These are phyloP conservation scores for Pseudocercospora pini-densiflorae DNA, from an alignment of 2,329 filamentous ascomycete species.

Conservation along the genomic window DNA sequence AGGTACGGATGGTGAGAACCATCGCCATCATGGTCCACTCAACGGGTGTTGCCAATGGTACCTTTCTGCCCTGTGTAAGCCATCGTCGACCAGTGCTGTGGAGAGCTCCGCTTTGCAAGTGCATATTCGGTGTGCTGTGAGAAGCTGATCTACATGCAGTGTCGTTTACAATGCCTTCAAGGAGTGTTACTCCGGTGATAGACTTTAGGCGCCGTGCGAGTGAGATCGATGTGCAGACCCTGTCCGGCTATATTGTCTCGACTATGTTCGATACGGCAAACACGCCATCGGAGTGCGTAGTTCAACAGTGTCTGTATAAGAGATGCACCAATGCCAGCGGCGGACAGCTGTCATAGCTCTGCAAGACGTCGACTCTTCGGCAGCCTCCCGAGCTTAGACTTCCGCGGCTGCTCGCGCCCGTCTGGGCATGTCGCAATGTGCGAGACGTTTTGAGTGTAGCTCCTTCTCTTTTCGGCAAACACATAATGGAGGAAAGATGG, in stretches of 20 bases:
- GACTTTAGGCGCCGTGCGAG: not conserved
- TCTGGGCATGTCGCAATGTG: not conserved
- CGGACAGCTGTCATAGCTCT: not conserved
- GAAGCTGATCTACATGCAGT: constrained; percentile 1
- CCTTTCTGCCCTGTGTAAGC: not conserved
- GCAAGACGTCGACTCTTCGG: not conserved
- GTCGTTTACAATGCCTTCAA: not conserved
- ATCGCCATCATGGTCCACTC: not conserved
- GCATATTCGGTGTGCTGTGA: not conserved
- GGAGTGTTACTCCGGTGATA: not conserved
- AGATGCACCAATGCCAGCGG: not conserved
- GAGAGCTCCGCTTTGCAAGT: not conserved
- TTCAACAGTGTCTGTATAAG: not conserved
- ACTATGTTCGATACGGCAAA: not conserved
- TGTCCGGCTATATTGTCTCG: not conserved
- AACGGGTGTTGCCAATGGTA: not conserved
- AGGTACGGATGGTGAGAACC: not conserved
- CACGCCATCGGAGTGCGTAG: not conserved
- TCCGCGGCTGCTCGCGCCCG: not conserved
- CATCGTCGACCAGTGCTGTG: not conserved
- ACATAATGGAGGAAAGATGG: not conserved
- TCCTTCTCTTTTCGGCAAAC: not conserved
- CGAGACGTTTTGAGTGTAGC: not conserved
- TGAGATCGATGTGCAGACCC: not conserved
- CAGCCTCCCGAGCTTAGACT: not conserved